Evolutionary conservation across 169 alveolate species (phyloP), one percentile per base, ranked within the genome.

Genomic region (Cryptosporidium meleagridis): DNA sequence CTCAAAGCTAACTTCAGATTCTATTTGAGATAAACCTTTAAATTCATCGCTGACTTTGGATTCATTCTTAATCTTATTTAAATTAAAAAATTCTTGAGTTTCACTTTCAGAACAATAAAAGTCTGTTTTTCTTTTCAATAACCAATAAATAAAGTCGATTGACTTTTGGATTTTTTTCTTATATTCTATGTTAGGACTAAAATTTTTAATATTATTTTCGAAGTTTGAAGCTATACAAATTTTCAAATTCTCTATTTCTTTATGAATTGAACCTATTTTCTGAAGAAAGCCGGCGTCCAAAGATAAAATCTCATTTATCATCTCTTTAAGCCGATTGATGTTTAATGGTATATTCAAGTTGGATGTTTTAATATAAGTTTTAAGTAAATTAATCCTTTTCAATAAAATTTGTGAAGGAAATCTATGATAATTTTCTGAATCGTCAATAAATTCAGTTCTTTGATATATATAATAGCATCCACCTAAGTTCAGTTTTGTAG

Each of bases 361-460:
- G 29, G 80, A 44, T 37, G 41, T n/a, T 21, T 69, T n/a, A 0
- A 41, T 69, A 23, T 69, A 69, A 35, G 31, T 9, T n/a, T 41
- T 37, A 3, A 44, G 18, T 35, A 14, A 33, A 69, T 69, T 23
- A 33, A 41, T 39, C 18, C n/a, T 37, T 33, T 69, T 69, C 14
- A 31, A 39, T 39, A 35, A 21, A 69, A 69, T 14, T 37, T 69
- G 59, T 37, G 85, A 71, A 55, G 29, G 26, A 55, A n/a, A 26
- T 26, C 35, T 8, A 3, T 21, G 29, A 55, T 55, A n/a, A 10
- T 48, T 52, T 7, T 10, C 31, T 71, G 65, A 18, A 51, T 73
- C 71, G 21, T 37, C 70, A 23, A 65, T n/a, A 65, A 29, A 80
- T 14, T 80, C 89, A 62, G 37, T 51, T 31, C 80, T 80, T 35